Evolutionary conservation across 495 filamentous ascomycete genomes (phyloP).

Genomic region (Thermothielavioides terrestris): DNA sequence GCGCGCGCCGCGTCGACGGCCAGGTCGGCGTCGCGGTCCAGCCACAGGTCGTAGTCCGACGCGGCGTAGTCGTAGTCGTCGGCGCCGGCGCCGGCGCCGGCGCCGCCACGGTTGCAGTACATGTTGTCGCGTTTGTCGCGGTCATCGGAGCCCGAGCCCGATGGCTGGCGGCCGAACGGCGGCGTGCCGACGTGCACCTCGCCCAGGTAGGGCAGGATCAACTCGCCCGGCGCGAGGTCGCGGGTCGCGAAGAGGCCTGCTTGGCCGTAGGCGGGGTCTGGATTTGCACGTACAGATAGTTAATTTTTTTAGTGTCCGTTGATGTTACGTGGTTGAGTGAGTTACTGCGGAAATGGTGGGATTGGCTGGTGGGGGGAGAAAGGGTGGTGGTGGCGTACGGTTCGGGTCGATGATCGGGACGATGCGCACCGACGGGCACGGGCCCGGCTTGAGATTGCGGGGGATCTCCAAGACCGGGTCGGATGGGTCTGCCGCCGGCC

Average conservation of each 20-base stretch:
- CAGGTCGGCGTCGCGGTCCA: constrained; percentile 49
- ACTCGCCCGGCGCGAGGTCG: constrained; percentile 45
- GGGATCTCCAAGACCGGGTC: constrained; percentile 25
- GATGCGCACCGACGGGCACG: constrained; percentile 46
- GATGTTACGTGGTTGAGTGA: not conserved
- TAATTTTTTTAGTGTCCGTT: not conserved
- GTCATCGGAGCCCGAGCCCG: not conserved
- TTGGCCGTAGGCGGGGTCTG: constrained; percentile 55
- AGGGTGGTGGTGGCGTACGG: constrained; percentile 8
- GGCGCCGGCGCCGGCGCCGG: constrained; percentile 1
- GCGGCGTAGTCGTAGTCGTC: constrained; percentile 30
- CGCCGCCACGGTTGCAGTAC: not conserved
- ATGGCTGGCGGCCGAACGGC: not conserved
- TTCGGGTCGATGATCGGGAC: constrained; percentile 39
- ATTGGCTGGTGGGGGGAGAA: too few species aligned
- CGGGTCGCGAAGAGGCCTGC: constrained; percentile 55
- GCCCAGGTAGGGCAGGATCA: constrained; percentile 61
- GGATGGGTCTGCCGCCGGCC: constrained; percentile 16
- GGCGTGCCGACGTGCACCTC: constrained; percentile 41
- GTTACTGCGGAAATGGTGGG: too few species aligned
- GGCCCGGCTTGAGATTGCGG: constrained; percentile 29
- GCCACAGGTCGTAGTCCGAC: constrained; percentile 59
- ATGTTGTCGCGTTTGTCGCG: not conserved
- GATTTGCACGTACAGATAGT: too few species aligned
- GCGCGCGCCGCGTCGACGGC: constrained; percentile 53